Conservation (phyloP, 176 grass and related monocot genomes). For the Zea luxurians region DNA sequence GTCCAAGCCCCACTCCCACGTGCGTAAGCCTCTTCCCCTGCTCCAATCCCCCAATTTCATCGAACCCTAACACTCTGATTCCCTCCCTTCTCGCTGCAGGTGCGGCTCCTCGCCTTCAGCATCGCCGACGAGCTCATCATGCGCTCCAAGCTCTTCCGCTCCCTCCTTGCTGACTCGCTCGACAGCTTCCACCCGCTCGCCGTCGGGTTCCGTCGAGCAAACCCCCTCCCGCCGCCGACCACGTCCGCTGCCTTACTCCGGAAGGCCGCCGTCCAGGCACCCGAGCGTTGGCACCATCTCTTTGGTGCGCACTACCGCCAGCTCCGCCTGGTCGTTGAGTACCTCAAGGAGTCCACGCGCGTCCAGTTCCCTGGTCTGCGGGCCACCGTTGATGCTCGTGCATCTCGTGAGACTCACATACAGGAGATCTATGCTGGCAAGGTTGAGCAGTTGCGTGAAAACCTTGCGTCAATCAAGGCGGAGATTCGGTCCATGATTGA, state of each 20-base stretch:
- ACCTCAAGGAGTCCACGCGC: conserved; percentile 71
- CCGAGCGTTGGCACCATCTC: conserved; percentile 78
- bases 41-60: neutral
- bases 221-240: conserved; percentile 67
- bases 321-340: conserved; percentile 70
- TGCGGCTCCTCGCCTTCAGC: conserved; percentile 71
- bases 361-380: conserved; percentile 63
- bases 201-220: conserved; percentile 64
- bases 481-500: conserved; percentile 55
- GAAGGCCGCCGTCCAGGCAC: conserved; percentile 66
- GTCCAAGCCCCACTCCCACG: conserved; percentile 81
- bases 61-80: conserved; percentile 26
- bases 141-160: conserved; percentile 81
- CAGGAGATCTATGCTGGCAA: conserved; percentile 79
- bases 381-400: conserved; percentile 53
- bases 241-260: conserved; percentile 57
- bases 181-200: conserved; percentile 71
- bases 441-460: conserved; percentile 57
- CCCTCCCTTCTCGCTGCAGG: conserved; percentile 34
- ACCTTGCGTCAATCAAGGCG: conserved; percentile 46
- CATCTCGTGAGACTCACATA: conserved; percentile 60
- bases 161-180: conserved; percentile 55
- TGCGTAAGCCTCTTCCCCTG: conserved; percentile 8
- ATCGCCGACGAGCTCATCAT: conserved; percentile 90
- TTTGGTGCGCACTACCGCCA: conserved; percentile 83